A percentile compares a stretch with the other conserved stretches of the same genome.
phyloP scores from a whole-genome alignment of 352 stramenopile species.

The Blastocystis sp. region DNA sequence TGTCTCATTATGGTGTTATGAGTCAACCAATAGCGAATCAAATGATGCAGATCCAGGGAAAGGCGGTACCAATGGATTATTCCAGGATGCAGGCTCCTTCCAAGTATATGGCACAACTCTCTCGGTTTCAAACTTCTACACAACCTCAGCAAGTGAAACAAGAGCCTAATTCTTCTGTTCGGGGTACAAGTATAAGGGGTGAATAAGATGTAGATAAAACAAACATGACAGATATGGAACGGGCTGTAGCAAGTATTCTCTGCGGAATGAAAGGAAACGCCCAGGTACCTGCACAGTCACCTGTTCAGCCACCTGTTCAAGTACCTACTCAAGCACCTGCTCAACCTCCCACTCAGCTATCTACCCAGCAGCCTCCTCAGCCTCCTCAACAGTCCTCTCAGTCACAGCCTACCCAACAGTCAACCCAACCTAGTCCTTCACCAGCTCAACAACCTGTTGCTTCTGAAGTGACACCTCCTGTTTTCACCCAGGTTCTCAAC shows the following conservation, averaged over 20 bases:
- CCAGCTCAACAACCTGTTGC: too few species aligned
- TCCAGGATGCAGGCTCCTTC: neutral
- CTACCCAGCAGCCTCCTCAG: neutral
- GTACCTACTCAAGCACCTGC: neutral
- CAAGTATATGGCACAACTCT: neutral
- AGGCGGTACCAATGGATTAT: neutral
- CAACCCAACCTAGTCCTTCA: neutral
- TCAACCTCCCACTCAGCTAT: neutral
- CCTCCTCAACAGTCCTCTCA: neutral
- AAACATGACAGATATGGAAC: slow-evolving; percentile 1
- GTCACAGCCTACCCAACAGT: neutral
- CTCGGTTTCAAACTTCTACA: neutral
- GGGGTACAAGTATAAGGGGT: neutral
- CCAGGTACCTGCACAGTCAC: neutral
- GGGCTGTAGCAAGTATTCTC: slow-evolving; percentile 7
- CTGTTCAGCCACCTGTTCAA: neutral
- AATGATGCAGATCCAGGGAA: neutral
- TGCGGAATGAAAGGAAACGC: neutral
- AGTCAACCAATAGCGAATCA: neutral
- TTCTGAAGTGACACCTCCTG: too few species aligned
- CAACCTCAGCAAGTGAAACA: neutral
- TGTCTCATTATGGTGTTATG: neutral
- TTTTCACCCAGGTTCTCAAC: too few species aligned
- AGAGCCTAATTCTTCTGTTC: neutral
- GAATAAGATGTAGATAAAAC: neutral